Evolutionary conservation across 305 asterid species (phyloP).

Genomic region (Solanum hybrid): DNA sequence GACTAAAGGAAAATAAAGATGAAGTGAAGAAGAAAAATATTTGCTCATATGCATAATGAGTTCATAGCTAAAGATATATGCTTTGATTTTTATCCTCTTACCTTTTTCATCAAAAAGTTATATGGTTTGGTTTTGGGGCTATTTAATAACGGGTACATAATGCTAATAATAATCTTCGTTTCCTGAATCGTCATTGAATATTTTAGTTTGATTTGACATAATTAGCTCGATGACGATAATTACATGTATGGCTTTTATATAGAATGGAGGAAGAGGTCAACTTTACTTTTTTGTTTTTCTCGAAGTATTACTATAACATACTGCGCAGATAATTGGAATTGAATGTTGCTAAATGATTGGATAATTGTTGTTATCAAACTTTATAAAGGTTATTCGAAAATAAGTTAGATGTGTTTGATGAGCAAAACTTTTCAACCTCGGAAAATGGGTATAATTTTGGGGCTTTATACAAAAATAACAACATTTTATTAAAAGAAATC

Average conservation of each 20-base stretch:
- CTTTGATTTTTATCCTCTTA: neutral
- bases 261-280: neutral
- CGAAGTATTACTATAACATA: neutral
- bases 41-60: neutral
- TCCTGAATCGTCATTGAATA: neutral
- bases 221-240: neutral
- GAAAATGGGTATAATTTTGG: neutral
- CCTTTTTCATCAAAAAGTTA: neutral
- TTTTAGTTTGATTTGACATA: neutral
- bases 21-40: neutral
- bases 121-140: neutral
- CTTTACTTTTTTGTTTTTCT: neutral
- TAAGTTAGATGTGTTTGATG: neutral
- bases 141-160: neutral
- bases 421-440: neutral
- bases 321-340: neutral
- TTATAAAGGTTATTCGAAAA: neutral
- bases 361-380: neutral
- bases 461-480: neutral
- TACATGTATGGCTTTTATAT: neutral
- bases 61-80: neutral
- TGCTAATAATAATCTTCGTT: neutral
- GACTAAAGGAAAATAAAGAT: neutral
- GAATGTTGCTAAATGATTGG: neutral
- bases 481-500: neutral